Percentiles rank a stretch among this genome's conserved stretches.
Conservation (phyloP, 345 rosid species). For the Populus nigra region DNA sequence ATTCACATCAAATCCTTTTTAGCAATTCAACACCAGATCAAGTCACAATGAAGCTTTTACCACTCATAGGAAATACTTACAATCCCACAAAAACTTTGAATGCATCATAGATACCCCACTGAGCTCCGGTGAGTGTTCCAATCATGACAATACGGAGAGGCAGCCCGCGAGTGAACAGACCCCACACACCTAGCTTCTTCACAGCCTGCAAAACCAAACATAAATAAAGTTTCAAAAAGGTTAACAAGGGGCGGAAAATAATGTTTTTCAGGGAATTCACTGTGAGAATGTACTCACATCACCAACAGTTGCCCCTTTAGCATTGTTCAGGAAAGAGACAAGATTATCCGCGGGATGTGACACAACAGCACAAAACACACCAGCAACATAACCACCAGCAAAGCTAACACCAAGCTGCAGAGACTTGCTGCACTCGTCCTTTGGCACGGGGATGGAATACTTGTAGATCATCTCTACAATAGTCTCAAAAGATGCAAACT, state of each 20-base stretch:
- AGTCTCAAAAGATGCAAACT: slow-evolving; percentile 92
- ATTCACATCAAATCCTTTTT: slow-evolving; percentile 4
- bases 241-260: neutral
- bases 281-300: slow-evolving; percentile 53
- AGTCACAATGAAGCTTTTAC: neutral
- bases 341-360: slow-evolving; percentile 98
- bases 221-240: neutral
- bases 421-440: slow-evolving; percentile 76
- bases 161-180: slow-evolving; percentile 94
- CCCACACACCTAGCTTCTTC: slow-evolving; percentile 85
- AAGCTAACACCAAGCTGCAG: slow-evolving; percentile 91
- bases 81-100: slow-evolving; percentile 97
- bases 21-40: neutral
- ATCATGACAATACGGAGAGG: slow-evolving; percentile 99
- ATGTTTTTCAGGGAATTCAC: neutral
- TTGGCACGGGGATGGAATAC: slow-evolving; percentile 77
- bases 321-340: slow-evolving; percentile 94
- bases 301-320: slow-evolving; percentile 95
- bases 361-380: slow-evolving; percentile 82
- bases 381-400: slow-evolving; percentile 93
- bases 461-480: slow-evolving; percentile 89
- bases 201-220: slow-evolving; percentile 60
- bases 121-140: slow-evolving; percentile 95
- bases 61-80: slow-evolving; percentile 45
- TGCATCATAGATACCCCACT: slow-evolving; percentile 96